A percentile compares a stretch with the other conserved stretches of the same genome.
Conservation (phyloP, 2,329 filamentous ascomycete species). For the Domatiomyces globalis region DNA sequence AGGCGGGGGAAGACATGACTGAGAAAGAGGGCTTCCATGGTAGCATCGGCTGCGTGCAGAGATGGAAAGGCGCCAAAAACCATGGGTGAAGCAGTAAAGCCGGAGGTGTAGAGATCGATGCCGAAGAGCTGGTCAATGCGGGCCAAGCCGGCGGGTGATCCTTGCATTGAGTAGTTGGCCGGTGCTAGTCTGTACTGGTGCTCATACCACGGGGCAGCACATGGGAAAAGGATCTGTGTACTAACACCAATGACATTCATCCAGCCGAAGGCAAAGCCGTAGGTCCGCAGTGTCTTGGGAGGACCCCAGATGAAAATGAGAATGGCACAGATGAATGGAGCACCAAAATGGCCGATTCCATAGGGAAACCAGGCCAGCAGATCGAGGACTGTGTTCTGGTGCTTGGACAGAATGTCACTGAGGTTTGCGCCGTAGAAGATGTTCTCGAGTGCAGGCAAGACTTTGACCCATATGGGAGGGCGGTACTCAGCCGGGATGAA, state of each 20-base stretch:
- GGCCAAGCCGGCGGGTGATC: conserved; percentile 76
- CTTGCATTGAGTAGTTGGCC: conserved; percentile 80
- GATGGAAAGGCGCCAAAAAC: conserved; percentile 94
- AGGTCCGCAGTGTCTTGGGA: conserved; percentile 70
- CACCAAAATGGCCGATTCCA: conserved; percentile 77
- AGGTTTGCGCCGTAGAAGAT: conserved; percentile 92
- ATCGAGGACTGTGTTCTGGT: conserved; percentile 71
- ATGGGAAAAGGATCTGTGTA: conserved; percentile 81
- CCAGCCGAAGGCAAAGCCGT: conserved; percentile 78
- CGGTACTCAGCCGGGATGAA: conserved; percentile 82
- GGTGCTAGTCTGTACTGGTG: conserved; percentile 81
- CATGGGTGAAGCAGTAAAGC: conserved; percentile 76
- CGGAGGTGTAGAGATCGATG: conserved; percentile 82
- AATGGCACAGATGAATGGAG: conserved; percentile 62
- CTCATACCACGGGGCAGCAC: conserved; percentile 94
- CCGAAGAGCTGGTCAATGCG: conserved; percentile 83
- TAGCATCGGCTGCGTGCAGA: conserved; percentile 77
- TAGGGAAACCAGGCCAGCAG: conserved; percentile 89
- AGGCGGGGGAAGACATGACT: conserved; percentile 78
- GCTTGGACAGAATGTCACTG: conserved; percentile 85
- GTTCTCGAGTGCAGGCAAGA: conserved; percentile 86
- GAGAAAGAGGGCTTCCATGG: conserved; percentile 83
- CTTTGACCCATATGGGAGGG: conserved; percentile 88
- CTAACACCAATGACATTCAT: conserved; percentile 78
- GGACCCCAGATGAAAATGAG: conserved; percentile 81